Evolutionary conservation across 179 eudicot species (phyloP).

Genomic region (Silene coronaria): DNA sequence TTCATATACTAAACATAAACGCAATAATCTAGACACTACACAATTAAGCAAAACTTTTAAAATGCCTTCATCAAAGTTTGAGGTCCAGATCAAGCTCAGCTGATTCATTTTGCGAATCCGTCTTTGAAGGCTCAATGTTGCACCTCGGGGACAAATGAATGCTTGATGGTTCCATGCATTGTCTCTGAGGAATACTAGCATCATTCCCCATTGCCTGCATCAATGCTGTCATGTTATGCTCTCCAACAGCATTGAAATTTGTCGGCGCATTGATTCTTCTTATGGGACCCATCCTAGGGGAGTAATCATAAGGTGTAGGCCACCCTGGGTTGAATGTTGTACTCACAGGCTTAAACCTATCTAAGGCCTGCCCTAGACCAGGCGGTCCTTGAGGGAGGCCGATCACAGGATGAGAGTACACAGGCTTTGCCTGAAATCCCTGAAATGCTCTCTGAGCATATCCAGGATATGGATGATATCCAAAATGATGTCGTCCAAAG

Average conservation of each 20-base stretch:
- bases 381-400: background rate
- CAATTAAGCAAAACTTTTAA: background rate
- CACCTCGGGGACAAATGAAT: too few species aligned
- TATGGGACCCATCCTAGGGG: background rate
- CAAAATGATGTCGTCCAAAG: slow-evolving; percentile 6
- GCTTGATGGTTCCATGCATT: background rate
- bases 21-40: background rate
- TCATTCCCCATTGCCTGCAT: slow-evolving; percentile 19
- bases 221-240: background rate
- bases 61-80: slow-evolving; percentile 22
- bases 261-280: background rate
- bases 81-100: slow-evolving; percentile 28
- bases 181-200: slow-evolving; percentile 8
- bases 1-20: background rate
- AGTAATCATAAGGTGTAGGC: background rate
- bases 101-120: background rate
- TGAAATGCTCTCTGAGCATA: background rate
- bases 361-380: background rate
- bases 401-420: background rate
- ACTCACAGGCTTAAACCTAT: background rate
- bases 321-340: background rate
- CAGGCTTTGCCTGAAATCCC: slow-evolving; percentile 17
- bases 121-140: too few species aligned
- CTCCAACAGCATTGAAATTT: background rate
- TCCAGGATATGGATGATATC: slow-evolving; percentile 10